Base-by-base conservation (phyloP, 2,329 filamentous ascomycete genomes). In the Zymoseptoria ardabiliae region DNA sequence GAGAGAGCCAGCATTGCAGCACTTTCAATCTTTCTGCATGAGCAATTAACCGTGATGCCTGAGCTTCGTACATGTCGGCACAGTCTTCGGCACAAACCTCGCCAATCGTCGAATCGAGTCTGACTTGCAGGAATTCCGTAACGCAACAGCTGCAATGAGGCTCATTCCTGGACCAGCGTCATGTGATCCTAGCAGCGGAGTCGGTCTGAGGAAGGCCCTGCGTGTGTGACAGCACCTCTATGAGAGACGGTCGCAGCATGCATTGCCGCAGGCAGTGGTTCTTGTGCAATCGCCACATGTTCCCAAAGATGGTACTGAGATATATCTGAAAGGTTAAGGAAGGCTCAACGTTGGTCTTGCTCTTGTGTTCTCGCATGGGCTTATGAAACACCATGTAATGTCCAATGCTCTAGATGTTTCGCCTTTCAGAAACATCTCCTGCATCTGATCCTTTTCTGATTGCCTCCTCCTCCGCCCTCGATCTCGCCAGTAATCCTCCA, bases 381-480 rank as follows among this genome's bases (percentile, higher is more conserved):
- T 8, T 28, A 9, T 9, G 25, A 28, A 28, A 28, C 25, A 28
- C 25, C 7, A 28, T 28, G 25, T 13, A 45, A 3, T n/a, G 35
- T 13, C 35, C 35, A 45, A 45, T 45, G n/a, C 35, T 45, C 11
- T 45, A 45, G 13, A 25, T 13, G 52, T 63, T 56, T 11, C 57
- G 45, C 51, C 54, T 49, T 20, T 53, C 35, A 22, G 56, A 48
- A 28, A 54, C 41, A 48, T 56, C 63, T 17, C 63, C 62, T 22
- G 62, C 62, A 23, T 58, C 59, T 1, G 60, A 48, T 25, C 62
- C 63, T 23, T 58, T 62, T 48, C 63, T 55, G 21, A 28, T 28
- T 28, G 59, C 58, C 45, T 53, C 54, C 50, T 62, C 62, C 49
- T 62, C 63, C 23, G 57, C 56, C 22, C 63, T 59, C n/a, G 63